Evolutionary conservation across 805 yeast genomes (phyloP), one percentile per base, ranked within the genome.

Genomic region (Naumovozyma castellii): DNA sequence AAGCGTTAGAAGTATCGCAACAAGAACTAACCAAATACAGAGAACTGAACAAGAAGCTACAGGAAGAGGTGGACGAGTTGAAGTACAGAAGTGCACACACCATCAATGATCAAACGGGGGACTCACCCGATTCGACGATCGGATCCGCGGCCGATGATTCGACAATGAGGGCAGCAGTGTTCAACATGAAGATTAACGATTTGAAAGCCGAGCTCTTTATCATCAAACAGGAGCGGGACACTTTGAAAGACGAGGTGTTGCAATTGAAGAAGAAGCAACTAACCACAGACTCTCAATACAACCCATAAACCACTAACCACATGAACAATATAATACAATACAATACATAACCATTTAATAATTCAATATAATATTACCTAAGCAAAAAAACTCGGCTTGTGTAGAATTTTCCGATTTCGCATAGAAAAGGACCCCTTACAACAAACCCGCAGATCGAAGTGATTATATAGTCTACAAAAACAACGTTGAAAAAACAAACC

Each of bases 191-290:
- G 61, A 72, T 86, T 34, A 78, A 83, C 50, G 95, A 86, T 50
- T 64, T 86, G 50, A 84, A 84, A 53, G 95, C 95, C 3, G 94
- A 85, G 56, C 66, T 86, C 47, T 81, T 73, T 51, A 82, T 86
- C 41, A 72, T 81, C 47, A 78, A 78, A 51, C 90, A 85, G 61
- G 96, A 86, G 61, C 72, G 94, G 47, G 92, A 86, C 54, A 82
- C 79, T 50, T 66, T 84, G 57, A 80, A 76, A 53, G 81, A 76
- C 17, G 78, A 71, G 43, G 73, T 78, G 13, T 56, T 75, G 25
- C 50, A 66, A 0, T 63, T 80, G 55, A 80, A 80, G 61, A 81
- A 80, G 56, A 74, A 73, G 49, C 60, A 80, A 17, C 27, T 36
- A 9, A 20, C 32, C 4, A 16, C 25, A 33, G 40, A 37, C 14